These are phyloP conservation scores for Escovopsis sp. DNA, from an alignment of 2,329 filamentous ascomycete species.

Conservation along the genomic window DNA sequence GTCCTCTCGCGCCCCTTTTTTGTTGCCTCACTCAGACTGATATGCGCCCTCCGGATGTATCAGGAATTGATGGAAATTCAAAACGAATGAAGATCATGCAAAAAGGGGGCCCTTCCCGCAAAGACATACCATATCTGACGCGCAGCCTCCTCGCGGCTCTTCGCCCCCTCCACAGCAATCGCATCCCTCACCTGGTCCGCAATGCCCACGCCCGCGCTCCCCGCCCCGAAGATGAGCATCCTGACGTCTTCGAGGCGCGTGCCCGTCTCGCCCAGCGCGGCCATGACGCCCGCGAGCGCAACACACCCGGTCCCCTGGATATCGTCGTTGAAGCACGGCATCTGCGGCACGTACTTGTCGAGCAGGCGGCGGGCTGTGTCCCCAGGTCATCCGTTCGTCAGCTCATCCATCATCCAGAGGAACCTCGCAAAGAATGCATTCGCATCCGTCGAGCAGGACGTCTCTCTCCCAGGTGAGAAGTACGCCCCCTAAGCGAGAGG, in stretches of 20 bases:
- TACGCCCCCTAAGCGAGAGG: no score
- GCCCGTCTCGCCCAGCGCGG: constrained; percentile 54
- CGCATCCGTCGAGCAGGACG: no score
- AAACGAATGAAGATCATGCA: no score
- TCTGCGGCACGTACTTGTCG: constrained; percentile 55
- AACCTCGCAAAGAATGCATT: no score
- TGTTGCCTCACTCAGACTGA: no score
- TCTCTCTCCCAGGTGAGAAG: no score
- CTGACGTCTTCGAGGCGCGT: constrained; percentile 51
- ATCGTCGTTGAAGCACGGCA: constrained; percentile 84
- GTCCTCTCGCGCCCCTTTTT: no score
- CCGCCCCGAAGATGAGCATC: constrained; percentile 65
- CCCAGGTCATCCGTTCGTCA: no score
- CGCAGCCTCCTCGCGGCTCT: constrained; percentile 56
- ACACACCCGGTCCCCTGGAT: constrained; percentile 82
- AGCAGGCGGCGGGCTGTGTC: constrained; percentile 50
- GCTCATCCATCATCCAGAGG: no score
- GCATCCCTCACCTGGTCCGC: constrained; percentile 73
- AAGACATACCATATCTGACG: constrained; percentile 67
- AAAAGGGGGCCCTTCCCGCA: no score
- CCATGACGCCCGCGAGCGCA: constrained; percentile 67
- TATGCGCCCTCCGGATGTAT: no score
- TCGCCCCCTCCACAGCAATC: constrained; percentile 51
- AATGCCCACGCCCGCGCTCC: constrained; percentile 71
- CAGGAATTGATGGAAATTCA: not conserved